Evolutionary conservation across 2,329 filamentous ascomycete genomes (phyloP), one percentile per base, ranked within the genome.

Genomic region (Chrysoporthe puriensis): DNA sequence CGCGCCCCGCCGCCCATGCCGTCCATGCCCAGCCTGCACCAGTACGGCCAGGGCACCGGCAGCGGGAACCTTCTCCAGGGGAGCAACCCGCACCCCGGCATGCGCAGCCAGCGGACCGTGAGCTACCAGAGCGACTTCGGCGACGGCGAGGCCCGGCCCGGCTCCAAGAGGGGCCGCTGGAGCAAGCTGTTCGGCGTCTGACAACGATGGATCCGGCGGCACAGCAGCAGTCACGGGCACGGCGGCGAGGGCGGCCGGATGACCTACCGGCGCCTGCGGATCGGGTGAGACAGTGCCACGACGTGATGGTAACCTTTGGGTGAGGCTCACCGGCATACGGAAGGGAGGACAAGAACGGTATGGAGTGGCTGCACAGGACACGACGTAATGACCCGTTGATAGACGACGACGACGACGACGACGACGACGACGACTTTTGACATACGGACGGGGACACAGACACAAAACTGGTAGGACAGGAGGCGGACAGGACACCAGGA

Each of bases 71-170:
- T 56, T 1, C 62, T 64, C 3, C 56, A 46, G 6, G 52, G 42
- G n/a, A 64, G 65, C 36, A 61, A 54, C 21, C 62, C 62, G n/a
- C 64, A 64, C 48, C 65, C 64, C 36, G 66, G 68, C 52, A 69
- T 69, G 68, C 67, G 60, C 57, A 69, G 68, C 62, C 65, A 67
- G 58, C 50, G 66, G 40, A 67, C 68, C 46, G 62, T 66, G 11
- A 62, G 64, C 57, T 65, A 63, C 40, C 68, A 69, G 62, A 64
- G 62, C 40, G 62, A 64, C 6, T 18, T 34, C 44, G 34, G 50
- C 26, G 62, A 64, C 42, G 52, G 52, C 14, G 62, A 64, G 16
- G 52, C 40, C 1, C 36, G 62, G 3, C 62, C 62, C 11, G 52
- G 62, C 26, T 64, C 62, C n/a, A 69, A 69, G 65, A 67, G 66